These are phyloP conservation scores for Suhomyces pyralidae DNA, from an alignment of 805 yeast species.

Conservation along the genomic window DNA sequence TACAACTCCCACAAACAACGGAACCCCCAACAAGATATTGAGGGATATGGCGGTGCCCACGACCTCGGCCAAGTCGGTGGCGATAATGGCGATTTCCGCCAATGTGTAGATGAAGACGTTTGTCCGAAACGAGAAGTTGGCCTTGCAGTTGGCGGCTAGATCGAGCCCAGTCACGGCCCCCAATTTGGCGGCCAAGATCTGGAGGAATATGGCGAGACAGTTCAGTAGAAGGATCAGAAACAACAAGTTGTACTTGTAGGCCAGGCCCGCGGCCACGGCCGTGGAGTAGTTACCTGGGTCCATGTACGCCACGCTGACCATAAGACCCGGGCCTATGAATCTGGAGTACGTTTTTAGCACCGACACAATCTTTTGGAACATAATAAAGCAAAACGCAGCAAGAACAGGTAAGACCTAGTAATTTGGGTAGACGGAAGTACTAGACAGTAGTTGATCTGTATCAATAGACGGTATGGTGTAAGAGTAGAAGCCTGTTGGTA, in stretches of 20 bases:
- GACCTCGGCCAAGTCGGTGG: slow-evolving; percentile 95
- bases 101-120: slow-evolving; percentile 65
- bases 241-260: slow-evolving; percentile 72
- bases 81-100: slow-evolving; percentile 89
- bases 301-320: slow-evolving; percentile 95
- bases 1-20: slow-evolving; percentile 78
- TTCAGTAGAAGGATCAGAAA: slow-evolving; percentile 80
- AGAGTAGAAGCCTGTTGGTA: background rate
- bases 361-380: slow-evolving; percentile 1
- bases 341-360: slow-evolving; percentile 47
- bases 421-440: background rate
- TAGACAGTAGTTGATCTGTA: background rate
- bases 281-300: slow-evolving; percentile 98
- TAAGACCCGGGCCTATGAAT: slow-evolving; percentile 91
- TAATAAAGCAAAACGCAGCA: background rate
- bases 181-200: slow-evolving; percentile 76
- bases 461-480: background rate
- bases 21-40: slow-evolving; percentile 76
- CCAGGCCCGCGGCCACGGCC: slow-evolving; percentile 91
- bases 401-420: no score
- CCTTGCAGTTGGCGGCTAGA: slow-evolving; percentile 81
- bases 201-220: slow-evolving; percentile 82
- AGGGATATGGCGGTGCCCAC: slow-evolving; percentile 96
- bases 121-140: slow-evolving; percentile 61
- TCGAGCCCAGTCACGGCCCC: slow-evolving; percentile 95